Base-by-base conservation (phyloP, 805 yeast genomes). In the Wickerhamiella bombiphila region DNA sequence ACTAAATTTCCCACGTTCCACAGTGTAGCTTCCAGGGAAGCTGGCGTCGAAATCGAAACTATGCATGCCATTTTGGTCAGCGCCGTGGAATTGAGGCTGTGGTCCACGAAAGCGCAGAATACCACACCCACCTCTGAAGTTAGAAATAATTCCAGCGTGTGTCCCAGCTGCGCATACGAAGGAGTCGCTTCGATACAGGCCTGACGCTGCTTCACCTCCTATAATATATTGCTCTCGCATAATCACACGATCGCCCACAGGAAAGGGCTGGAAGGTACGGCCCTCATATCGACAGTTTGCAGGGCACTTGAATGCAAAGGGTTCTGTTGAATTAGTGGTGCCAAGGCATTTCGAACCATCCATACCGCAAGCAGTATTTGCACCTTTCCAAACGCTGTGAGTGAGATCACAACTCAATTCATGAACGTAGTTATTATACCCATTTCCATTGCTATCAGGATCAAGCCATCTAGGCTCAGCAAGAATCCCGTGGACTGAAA, bases 91-190 rank as follows among this genome's bases (percentile, higher is more conserved):
- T 1, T 47, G 40, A 2, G 55, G 53, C 34, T 67, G 68, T 2
- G 69, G 59, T 5, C 88, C 83, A 6, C 57, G 51, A 54, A 72
- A 76, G 2, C 72, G 59, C 14, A 80, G 46, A 36, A 68, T 63
- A 1, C 80, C 85, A 53, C 88, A 78, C 0, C 94, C 95, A 2
- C 97, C 97, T 41, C 60, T 61, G 20, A 65, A 51, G 11, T 88
- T 76, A 0, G 91, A 76, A 1, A 85, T 60, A 0, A 76, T 56
- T 1, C 95, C 95, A 2, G 86, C 74, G 56, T 86, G 95, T 3
- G 80, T 71, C 0, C 91, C 96, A 2, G 95, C 79, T 0, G 85
- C 88, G 55, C 97, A 86, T 0, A 88, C 76, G 49, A 65, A 85
- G 1, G 94, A 81, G 58, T 86, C 97, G 0, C 82, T 86, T 45